Evolutionary conservation across 2,329 filamentous ascomycete genomes (phyloP), one percentile per base, ranked within the genome.

Genomic region (Stachybotrys chlorohalonatus): DNA sequence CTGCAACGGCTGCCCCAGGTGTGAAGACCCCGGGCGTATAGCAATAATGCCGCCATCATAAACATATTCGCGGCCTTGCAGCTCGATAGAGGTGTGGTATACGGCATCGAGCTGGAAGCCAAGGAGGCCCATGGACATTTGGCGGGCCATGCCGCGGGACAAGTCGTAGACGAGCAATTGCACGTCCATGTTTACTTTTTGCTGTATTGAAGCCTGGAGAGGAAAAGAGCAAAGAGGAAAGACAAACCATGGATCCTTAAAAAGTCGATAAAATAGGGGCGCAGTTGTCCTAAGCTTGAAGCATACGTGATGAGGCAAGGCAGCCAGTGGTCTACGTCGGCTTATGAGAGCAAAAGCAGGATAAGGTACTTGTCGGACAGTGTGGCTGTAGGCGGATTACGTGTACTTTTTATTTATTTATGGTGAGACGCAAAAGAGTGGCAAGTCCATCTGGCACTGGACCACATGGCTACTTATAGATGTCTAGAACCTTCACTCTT

Each of bases 41-140:
- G 85, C 85, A 63, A 95, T 89, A 53, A 97, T 87, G 54, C 90
- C 90, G 54, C 89, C 85, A 57, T 95, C 93, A 62, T 92, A 97
- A 63, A 93, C 83, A 69, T 95, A 96, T 71, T 99, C 94, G 52
- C 87, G 80, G n/a, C 86, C 85, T 53, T 85, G 82, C 46, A 97
- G 77, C 47, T 96, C 86, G 53, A 99, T 85, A 0, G 92, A 90
- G 0, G 94, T 97, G 69, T 99, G 94, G 63, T 97, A 97, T 53
- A 99, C 84, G 53, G 94, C 94, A 69, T 97, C 93, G 52, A 96
- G 89, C 53, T 80, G 75, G 60, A 83, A 79, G 15, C 80, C 73
- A 9, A 85, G 68, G 54, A 78, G 60, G 57, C 75, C 70, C 73
- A 73, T 69, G 16, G 80, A 83, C 73, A 83, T 73, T 60, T 82